Evolutionary conservation across 2,329 filamentous ascomycete species (phyloP).

Genomic region (Berkeleyomyces basicola): DNA sequence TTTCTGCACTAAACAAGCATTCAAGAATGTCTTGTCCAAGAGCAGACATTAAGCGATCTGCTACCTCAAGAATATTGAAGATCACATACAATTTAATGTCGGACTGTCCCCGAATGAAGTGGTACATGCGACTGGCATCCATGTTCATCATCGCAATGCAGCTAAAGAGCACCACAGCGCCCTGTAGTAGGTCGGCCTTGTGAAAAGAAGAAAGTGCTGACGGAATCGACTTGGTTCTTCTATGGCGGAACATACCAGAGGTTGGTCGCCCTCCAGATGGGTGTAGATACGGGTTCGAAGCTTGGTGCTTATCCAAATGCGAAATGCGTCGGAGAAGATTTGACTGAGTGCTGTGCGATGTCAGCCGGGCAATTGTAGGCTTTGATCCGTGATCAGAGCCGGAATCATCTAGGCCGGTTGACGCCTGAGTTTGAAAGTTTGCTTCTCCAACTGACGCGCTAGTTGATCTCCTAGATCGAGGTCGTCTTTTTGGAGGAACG

Average conservation of each 20-base stretch:
- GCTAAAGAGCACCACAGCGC: constrained; percentile 71
- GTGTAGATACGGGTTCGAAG: constrained; percentile 21
- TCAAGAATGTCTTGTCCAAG: constrained; percentile 93
- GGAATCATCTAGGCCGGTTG: neutral
- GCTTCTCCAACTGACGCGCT: neutral
- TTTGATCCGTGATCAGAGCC: neutral
- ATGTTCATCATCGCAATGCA: constrained; percentile 75
- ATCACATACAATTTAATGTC: constrained; percentile 98
- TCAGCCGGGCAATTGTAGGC: neutral
- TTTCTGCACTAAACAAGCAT: constrained; percentile 86
- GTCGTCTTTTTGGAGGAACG: neutral
- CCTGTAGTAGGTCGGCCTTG: constrained; percentile 89
- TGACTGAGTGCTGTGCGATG: neutral
- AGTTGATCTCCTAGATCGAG: neutral
- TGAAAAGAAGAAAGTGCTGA: constrained; percentile 75
- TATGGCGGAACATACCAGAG: constrained; percentile 33
- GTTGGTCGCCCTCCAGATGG: neutral
- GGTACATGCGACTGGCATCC: constrained; percentile 95
- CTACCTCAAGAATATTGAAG: constrained; percentile 90
- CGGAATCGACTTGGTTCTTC: constrained; percentile 66
- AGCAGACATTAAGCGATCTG: constrained; percentile 76
- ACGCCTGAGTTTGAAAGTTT: neutral
- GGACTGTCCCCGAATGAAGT: constrained; percentile 88
- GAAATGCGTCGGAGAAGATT: constrained; percentile 11
- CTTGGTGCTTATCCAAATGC: constrained; percentile 15